phyloP scores from a whole-genome alignment of 2,329 filamentous ascomycete genomes.

The Fusarium stilboides region DNA sequence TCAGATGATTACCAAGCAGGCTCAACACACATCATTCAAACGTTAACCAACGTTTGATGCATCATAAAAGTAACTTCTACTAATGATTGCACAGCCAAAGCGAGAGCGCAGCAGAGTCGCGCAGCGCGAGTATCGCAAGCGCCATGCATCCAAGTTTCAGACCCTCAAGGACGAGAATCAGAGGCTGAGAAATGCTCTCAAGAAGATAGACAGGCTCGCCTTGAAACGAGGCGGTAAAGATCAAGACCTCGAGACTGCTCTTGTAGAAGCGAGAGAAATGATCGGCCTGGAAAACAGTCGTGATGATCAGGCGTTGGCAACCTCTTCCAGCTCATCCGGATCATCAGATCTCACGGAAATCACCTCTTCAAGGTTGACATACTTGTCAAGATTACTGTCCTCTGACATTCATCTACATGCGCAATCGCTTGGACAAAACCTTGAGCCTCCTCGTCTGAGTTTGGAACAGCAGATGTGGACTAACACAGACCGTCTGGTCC shows the following conservation, averaged over 20 bases:
- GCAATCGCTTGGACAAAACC: slow-evolving; percentile 5
- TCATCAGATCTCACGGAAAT: neutral
- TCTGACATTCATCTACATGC: slow-evolving; percentile 8
- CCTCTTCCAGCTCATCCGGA: slow-evolving; percentile 6
- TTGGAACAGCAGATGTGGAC: slow-evolving; percentile 41
- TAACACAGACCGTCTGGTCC: slow-evolving; percentile 42
- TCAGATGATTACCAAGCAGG: slow-evolving; percentile 31
- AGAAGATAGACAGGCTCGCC: slow-evolving; percentile 36
- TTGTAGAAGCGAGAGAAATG: slow-evolving; percentile 34
- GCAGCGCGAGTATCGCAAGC: slow-evolving; percentile 49
- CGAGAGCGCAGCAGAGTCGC: slow-evolving; percentile 48
- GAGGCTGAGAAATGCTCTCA: slow-evolving; percentile 43
- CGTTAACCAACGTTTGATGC: slow-evolving; percentile 4
- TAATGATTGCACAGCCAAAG: slow-evolving; percentile 35
- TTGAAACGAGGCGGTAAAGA: slow-evolving; percentile 20
- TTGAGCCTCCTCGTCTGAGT: neutral
- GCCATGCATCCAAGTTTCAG: slow-evolving; percentile 47
- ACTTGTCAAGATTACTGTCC: slow-evolving; percentile 1
- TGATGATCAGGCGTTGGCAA: neutral
- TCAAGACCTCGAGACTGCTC: slow-evolving; percentile 31
- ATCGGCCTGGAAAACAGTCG: slow-evolving; percentile 19
- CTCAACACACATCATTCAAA: neutral
- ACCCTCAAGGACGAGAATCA: slow-evolving; percentile 48
- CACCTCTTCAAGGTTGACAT: neutral
- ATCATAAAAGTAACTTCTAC: slow-evolving; percentile 5